phyloP scores from a whole-genome alignment of 2,329 filamentous ascomycete species.

The Alternaria alternata region DNA sequence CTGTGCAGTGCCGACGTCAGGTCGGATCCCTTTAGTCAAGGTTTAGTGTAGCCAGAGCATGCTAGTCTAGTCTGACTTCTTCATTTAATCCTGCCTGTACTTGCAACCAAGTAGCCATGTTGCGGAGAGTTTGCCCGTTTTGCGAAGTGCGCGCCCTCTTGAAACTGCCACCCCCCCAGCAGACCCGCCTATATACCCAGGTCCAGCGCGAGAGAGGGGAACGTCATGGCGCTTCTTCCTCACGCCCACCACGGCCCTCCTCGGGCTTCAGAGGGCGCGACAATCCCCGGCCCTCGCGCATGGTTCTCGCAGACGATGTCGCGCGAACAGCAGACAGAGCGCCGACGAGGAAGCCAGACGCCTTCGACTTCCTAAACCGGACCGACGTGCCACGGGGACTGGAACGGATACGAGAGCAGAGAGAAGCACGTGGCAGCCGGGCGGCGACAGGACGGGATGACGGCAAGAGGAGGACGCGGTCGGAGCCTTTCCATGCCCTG shows the following conservation, averaged over 20 bases:
- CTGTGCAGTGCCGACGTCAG: slow-evolving; percentile 17
- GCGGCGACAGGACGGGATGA: slow-evolving; percentile 26
- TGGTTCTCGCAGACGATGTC: slow-evolving; percentile 58
- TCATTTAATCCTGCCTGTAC: not conserved
- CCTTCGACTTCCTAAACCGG: slow-evolving; percentile 46
- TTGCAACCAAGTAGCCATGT: slow-evolving; percentile 22
- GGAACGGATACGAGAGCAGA: slow-evolving; percentile 24
- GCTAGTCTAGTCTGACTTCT: not conserved
- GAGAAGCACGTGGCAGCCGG: slow-evolving; percentile 16
- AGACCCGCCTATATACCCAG: slow-evolving; percentile 49
- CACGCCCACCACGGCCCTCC: slow-evolving; percentile 1
- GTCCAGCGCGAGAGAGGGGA: slow-evolving; percentile 26
- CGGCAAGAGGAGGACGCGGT: slow-evolving; percentile 44
- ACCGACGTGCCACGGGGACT: slow-evolving; percentile 40
- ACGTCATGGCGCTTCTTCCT: slow-evolving; percentile 10
- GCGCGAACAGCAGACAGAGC: slow-evolving; percentile 32
- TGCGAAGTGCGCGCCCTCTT: slow-evolving; percentile 49
- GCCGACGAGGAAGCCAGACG: slow-evolving; percentile 38
- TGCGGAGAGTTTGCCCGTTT: slow-evolving; percentile 52
- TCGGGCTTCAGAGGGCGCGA: slow-evolving; percentile 16
- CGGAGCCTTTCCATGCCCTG: slow-evolving; percentile 76
- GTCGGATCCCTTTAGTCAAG: slow-evolving; percentile 5
- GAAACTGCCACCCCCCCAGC: slow-evolving; percentile 20
- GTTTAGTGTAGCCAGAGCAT: slow-evolving; percentile 1
- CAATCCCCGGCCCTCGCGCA: slow-evolving; percentile 52